These are phyloP conservation scores for Craterostigma plantagineum DNA, from an alignment of 257 asterid species.

Conservation along the genomic window DNA sequence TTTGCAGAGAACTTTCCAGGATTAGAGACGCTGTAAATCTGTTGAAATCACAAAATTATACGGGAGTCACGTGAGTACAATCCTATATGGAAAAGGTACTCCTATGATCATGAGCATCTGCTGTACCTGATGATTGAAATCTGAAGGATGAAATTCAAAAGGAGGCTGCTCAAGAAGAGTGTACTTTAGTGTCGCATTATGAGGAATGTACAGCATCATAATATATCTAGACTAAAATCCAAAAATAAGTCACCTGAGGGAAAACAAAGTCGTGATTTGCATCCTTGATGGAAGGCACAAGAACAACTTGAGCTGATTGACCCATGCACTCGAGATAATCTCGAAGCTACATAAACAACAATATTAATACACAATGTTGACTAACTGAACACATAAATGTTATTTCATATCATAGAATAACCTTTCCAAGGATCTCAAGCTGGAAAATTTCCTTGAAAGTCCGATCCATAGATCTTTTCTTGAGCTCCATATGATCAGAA, in stretches of 20 bases:
- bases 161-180: conserved; percentile 55
- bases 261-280: conserved; percentile 86
- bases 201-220: not conserved
- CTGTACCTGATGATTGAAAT: conserved; percentile 53
- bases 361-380: too few species aligned
- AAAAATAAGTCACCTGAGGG: conserved; percentile 54
- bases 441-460: conserved; percentile 63
- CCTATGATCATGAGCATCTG: conserved; percentile 7
- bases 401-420: conserved; percentile 10
- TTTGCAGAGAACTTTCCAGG: conserved; percentile 77
- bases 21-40: conserved; percentile 67
- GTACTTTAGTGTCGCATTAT: conserved; percentile 2
- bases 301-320: conserved; percentile 55
- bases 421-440: conserved; percentile 75
- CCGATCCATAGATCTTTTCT: conserved; percentile 41
- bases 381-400: too few species aligned
- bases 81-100: not conserved
- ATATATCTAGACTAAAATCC: not conserved
- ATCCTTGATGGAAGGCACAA: conserved; percentile 84
- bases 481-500: conserved; percentile 80
- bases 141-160: conserved; percentile 35
- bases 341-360: conserved; percentile 45
- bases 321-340: conserved; percentile 95
- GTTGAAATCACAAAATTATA: conserved; percentile 7
- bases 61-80: conserved; percentile 8